Percentiles rank a stretch among this genome's conserved stretches.
Conservation (phyloP, 805 yeast genomes). For the Ogataea paraovalis region DNA sequence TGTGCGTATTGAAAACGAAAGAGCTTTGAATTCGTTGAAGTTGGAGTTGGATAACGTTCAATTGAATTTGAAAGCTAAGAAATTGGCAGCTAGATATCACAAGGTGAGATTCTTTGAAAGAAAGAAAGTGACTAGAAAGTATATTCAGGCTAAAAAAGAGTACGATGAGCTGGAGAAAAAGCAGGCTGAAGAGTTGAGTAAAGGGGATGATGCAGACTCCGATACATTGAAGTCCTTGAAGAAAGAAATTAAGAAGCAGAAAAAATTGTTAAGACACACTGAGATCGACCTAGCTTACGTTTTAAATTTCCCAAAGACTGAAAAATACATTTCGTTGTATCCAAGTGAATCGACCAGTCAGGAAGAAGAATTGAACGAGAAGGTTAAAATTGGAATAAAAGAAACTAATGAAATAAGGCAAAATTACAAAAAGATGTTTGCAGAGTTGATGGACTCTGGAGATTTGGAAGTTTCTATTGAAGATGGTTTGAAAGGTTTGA, state of each 20-base stretch:
- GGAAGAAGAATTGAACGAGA: slow-evolving; percentile 25
- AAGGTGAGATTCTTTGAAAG: slow-evolving; percentile 90
- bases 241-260: slow-evolving; percentile 34
- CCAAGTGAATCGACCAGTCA: slow-evolving; percentile 39
- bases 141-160: slow-evolving; percentile 47
- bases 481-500: slow-evolving; percentile 38
- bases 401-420: slow-evolving; percentile 41
- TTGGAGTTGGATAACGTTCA: slow-evolving; percentile 43
- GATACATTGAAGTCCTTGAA: slow-evolving; percentile 24
- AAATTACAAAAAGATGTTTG: slow-evolving; percentile 49
- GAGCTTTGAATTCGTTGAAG: slow-evolving; percentile 43
- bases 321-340: slow-evolving; percentile 76
- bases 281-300: slow-evolving; percentile 74
- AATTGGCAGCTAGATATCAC: slow-evolving; percentile 68
- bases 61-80: slow-evolving; percentile 37
- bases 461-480: slow-evolving; percentile 50
- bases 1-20: slow-evolving; percentile 45
- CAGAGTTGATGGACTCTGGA: slow-evolving; percentile 46
- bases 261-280: slow-evolving; percentile 49
- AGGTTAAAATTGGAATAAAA: slow-evolving; percentile 41
- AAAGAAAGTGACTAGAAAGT: slow-evolving; percentile 74
- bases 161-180: slow-evolving; percentile 34
- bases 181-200: slow-evolving; percentile 6
- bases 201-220: slow-evolving; percentile 7
- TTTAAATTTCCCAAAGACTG: slow-evolving; percentile 70